Conservation (phyloP, 345 rosid genomes). For the Hibiscus trionum region DNA sequence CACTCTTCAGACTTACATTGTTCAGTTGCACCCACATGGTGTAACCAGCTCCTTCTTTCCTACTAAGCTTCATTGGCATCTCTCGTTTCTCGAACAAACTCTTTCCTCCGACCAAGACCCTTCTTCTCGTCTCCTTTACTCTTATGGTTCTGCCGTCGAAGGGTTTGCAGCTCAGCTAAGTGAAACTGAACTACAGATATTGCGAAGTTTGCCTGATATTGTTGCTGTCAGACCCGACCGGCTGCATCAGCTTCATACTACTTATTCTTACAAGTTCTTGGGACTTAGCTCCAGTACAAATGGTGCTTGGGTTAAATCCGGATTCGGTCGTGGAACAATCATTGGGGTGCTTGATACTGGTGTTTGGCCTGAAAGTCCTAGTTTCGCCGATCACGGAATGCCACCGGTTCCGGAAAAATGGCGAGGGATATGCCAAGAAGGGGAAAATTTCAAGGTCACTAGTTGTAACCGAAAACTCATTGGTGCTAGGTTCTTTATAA, state of each 20-base stretch:
- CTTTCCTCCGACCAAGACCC: slow-evolving; percentile 35
- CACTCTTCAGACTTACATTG: slow-evolving; percentile 54
- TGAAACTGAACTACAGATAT: slow-evolving; percentile 34
- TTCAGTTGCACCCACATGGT: slow-evolving; percentile 77
- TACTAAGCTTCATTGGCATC: slow-evolving; percentile 61
- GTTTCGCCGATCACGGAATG: slow-evolving; percentile 67
- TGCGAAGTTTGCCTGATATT: slow-evolving; percentile 51
- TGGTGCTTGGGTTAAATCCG: slow-evolving; percentile 53
- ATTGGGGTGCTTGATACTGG: slow-evolving; percentile 85
- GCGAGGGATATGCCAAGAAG: slow-evolving; percentile 78
- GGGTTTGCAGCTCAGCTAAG: slow-evolving; percentile 83
- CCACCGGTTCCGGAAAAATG: slow-evolving; percentile 61
- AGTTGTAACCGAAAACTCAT: slow-evolving; percentile 74
- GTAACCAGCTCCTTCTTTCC: slow-evolving; percentile 25
- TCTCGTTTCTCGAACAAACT: slow-evolving; percentile 50
- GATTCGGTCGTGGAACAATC: slow-evolving; percentile 55
- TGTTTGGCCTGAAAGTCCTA: slow-evolving; percentile 90
- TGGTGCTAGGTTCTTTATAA: slow-evolving; percentile 76
- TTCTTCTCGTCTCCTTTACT: slow-evolving; percentile 74
- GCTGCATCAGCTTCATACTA: slow-evolving; percentile 61
- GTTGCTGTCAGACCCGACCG: slow-evolving; percentile 67
- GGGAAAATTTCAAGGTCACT: slow-evolving; percentile 46
- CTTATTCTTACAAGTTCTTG: slow-evolving; percentile 80
- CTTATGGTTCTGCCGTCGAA: slow-evolving; percentile 73
- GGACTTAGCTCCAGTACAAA: slow-evolving; percentile 43